A percentile compares a stretch with the other conserved stretches of the same genome.
These are phyloP conservation scores for Colletotrichum sp. DNA, from an alignment of 2,329 filamentous ascomycete genomes.

Conservation along the genomic window DNA sequence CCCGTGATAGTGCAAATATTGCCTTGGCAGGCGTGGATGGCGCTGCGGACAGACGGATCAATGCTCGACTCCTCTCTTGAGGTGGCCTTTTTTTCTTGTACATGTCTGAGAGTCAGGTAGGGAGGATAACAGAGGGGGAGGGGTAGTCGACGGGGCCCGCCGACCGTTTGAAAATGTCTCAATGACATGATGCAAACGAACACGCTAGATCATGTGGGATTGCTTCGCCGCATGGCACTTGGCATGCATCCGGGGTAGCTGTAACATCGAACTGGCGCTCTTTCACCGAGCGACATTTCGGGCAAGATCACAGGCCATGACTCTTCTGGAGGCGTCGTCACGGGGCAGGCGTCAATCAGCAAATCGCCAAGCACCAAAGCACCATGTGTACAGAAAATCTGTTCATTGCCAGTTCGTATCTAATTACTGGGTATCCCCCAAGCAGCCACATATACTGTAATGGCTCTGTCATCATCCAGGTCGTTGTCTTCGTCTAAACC, in stretches of 20 bases:
- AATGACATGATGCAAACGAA: conserved; percentile 8
- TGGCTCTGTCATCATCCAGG: conserved; percentile 21
- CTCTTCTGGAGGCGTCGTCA: background rate
- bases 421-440: conserved; percentile 17
- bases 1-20: background rate
- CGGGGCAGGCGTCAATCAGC: background rate
- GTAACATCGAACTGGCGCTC: background rate
- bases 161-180: conserved; percentile 18
- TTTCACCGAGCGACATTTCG: background rate
- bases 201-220: background rate
- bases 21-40: conserved; percentile 9
- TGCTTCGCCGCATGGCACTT: background rate
- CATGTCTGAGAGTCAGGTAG: background rate
- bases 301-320: background rate
- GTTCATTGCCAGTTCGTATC: conserved; percentile 10
- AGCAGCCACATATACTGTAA: conserved; percentile 1
- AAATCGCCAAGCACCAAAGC: background rate
- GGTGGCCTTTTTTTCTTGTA: background rate
- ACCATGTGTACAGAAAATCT: background rate
- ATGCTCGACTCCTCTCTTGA: background rate
- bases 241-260: background rate
- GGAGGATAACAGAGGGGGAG: background rate
- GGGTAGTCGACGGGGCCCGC: background rate
- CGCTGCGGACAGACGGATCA: background rate
- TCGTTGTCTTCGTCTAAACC: conserved; percentile 22